A percentile compares a stretch with the other conserved stretches of the same genome.
phyloP scores from a whole-genome alignment of 2,329 filamentous ascomycete genomes.

The Paraphaeosphaeria sporulosa region DNA sequence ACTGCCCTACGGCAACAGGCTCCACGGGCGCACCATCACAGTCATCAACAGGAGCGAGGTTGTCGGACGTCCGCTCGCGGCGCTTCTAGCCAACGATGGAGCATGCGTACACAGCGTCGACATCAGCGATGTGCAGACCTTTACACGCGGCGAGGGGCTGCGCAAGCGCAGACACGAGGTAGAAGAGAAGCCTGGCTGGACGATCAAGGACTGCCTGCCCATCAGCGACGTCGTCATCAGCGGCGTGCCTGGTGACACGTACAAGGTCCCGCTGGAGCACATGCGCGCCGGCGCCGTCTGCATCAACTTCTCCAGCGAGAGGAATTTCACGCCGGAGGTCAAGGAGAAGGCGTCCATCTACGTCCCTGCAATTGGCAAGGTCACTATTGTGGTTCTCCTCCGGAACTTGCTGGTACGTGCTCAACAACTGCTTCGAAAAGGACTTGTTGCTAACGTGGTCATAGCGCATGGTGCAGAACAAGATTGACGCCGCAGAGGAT shows the following conservation, averaged over 20 bases:
- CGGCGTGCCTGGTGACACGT: constrained; percentile 86
- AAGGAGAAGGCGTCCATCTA: constrained; percentile 98
- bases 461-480: constrained; percentile 55
- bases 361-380: constrained; percentile 95
- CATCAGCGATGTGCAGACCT: constrained; percentile 88
- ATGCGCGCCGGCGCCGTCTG: constrained; percentile 93
- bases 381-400: constrained; percentile 90
- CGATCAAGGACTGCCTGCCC: constrained; percentile 80
- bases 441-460: constrained; percentile 24
- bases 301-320: constrained; percentile 96
- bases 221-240: constrained; percentile 94
- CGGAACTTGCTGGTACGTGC: constrained; percentile 82
- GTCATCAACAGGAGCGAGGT: constrained; percentile 97
- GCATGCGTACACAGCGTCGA: constrained; percentile 96
- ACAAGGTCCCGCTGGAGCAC: constrained; percentile 85
- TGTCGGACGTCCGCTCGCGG: constrained; percentile 90
- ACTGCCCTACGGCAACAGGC: constrained; percentile 86
- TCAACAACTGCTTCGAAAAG: background rate
- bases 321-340: constrained; percentile 89
- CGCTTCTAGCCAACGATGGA: constrained; percentile 93
- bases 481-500: constrained; percentile 42
- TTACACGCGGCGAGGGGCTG: constrained; percentile 87
- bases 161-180: constrained; percentile 87
- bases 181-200: constrained; percentile 80
- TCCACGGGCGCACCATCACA: constrained; percentile 93